A percentile compares a stretch with the other conserved stretches of the same genome.
Conservation (phyloP, 805 yeast genomes). For the Cyberlindnera veronae region DNA sequence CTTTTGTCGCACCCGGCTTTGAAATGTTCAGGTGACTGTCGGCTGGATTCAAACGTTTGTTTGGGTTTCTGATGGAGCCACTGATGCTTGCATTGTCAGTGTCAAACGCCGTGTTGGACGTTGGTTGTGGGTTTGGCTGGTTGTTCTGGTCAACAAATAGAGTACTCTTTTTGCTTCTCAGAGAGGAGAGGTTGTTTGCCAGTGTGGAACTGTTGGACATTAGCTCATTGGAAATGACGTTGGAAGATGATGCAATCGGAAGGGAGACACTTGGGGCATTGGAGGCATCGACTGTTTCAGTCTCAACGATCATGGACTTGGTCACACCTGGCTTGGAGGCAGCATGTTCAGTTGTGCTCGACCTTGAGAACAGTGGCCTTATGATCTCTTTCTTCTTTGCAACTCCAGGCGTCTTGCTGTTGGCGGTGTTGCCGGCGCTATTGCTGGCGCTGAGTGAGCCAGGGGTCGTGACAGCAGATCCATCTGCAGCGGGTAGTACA, state of each 20-base stretch:
- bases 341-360: constrained; percentile 24
- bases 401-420: constrained; percentile 4
- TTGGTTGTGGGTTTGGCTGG: constrained; percentile 10
- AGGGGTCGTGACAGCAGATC: background rate
- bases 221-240: constrained; percentile 15
- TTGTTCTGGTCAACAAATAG: constrained; percentile 23
- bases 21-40: constrained; percentile 20
- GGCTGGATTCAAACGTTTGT: constrained; percentile 18
- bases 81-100: constrained; percentile 23
- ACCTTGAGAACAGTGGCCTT: constrained; percentile 25
- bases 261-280: constrained; percentile 25
- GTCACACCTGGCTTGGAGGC: constrained; percentile 13
- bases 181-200: constrained; percentile 28
- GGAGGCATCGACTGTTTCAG: constrained; percentile 56
- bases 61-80: constrained; percentile 25
- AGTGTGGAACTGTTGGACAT: constrained; percentile 25
- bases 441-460: constrained; percentile 3
- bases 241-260: constrained; percentile 23
- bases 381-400: constrained; percentile 23
- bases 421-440: constrained; percentile 7
- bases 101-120: constrained; percentile 12
- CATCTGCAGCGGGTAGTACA: background rate
- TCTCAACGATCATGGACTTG: constrained; percentile 51
- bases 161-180: constrained; percentile 36
- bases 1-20: constrained; percentile 53